Conservation (phyloP, 2,329 filamentous ascomycete species). For the Curvularia verruculosa region DNA sequence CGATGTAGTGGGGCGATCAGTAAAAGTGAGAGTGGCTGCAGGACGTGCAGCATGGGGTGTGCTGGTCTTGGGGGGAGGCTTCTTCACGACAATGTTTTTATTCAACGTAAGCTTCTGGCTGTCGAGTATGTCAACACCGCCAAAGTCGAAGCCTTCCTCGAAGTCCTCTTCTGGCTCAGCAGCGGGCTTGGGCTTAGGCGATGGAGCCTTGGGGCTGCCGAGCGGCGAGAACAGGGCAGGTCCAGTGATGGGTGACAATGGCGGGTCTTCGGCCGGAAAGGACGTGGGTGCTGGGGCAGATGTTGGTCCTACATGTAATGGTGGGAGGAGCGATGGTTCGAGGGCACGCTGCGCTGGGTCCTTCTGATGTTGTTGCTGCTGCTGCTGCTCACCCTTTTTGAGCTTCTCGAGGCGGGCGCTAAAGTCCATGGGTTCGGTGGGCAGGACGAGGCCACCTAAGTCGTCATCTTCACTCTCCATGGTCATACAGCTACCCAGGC, state of each 20-base stretch:
- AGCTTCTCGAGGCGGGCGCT: conserved; percentile 76
- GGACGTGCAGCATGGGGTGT: conserved; percentile 73
- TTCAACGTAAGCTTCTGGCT: conserved; percentile 82
- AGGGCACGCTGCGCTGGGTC: conserved; percentile 11
- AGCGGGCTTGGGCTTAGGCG: conserved; percentile 24
- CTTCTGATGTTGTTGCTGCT: conserved; percentile 23
- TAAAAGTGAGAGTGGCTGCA: conserved; percentile 88
- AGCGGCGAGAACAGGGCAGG: conserved; percentile 24
- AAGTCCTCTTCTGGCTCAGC: conserved; percentile 71
- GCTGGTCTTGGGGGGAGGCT: conserved; percentile 60
- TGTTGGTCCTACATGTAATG: conserved; percentile 32
- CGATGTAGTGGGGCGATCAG: conserved; percentile 70
- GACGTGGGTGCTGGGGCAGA: conserved; percentile 35
- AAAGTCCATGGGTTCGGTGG: conserved; percentile 82
- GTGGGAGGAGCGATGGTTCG: conserved; percentile 27
- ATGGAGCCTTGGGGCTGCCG: conserved; percentile 27
- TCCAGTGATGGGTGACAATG: conserved; percentile 26
- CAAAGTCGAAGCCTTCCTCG: conserved; percentile 84
- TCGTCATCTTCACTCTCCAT: conserved; percentile 93
- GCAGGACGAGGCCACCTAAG: conserved; percentile 85
- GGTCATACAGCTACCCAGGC: conserved; percentile 87
- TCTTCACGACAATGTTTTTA: conserved; percentile 88
- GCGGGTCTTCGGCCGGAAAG: conserved; percentile 5
- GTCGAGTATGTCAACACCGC: conserved; percentile 80
- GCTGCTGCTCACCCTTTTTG: conserved; percentile 56